These are phyloP conservation scores for Dictyophora rubrovolvata DNA, from an alignment of 768 basidiomycete genomes.

Conservation along the genomic window DNA sequence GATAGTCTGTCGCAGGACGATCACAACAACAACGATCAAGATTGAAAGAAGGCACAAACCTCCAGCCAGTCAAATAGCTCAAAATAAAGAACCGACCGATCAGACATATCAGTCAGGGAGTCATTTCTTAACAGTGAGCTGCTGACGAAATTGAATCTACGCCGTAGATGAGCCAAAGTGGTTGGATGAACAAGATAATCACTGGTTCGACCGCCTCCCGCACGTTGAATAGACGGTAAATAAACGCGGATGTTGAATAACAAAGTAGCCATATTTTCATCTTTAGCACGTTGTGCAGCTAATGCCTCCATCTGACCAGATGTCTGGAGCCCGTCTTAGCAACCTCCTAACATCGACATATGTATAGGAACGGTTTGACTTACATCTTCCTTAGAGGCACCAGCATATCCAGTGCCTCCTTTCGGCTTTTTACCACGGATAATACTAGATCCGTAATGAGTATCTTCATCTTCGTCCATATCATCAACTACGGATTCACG, in stretches of 20 bases:
- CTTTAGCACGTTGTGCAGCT: conserved; percentile 61
- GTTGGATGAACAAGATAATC: conserved; percentile 93
- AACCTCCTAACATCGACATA: neutral
- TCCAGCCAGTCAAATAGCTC: conserved; percentile 89
- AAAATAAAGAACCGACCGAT: conserved; percentile 74
- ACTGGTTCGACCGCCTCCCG: conserved; percentile 67
- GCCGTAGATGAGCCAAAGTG: conserved; percentile 79
- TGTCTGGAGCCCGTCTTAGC: conserved; percentile 37
- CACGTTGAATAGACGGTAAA: conserved; percentile 70
- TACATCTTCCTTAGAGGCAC: conserved; percentile 76
- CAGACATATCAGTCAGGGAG: conserved; percentile 90
- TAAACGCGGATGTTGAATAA: conserved; percentile 68
- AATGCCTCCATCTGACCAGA: conserved; percentile 74
- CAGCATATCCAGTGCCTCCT: conserved; percentile 82
- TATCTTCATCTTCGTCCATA: conserved; percentile 47
- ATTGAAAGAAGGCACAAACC: conserved; percentile 31
- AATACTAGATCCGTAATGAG: conserved; percentile 31
- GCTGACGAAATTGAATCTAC: conserved; percentile 83
- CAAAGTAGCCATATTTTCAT: conserved; percentile 60
- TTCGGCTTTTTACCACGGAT: conserved; percentile 54
- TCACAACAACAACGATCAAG: neutral
- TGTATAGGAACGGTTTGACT: conserved; percentile 25
- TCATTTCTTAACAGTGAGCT: conserved; percentile 84
- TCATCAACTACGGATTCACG: conserved; percentile 14
- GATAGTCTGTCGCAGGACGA: conserved; percentile 50